These are phyloP conservation scores for Epichloe festucae DNA, from an alignment of 2,329 filamentous ascomycete genomes.

Conservation along the genomic window DNA sequence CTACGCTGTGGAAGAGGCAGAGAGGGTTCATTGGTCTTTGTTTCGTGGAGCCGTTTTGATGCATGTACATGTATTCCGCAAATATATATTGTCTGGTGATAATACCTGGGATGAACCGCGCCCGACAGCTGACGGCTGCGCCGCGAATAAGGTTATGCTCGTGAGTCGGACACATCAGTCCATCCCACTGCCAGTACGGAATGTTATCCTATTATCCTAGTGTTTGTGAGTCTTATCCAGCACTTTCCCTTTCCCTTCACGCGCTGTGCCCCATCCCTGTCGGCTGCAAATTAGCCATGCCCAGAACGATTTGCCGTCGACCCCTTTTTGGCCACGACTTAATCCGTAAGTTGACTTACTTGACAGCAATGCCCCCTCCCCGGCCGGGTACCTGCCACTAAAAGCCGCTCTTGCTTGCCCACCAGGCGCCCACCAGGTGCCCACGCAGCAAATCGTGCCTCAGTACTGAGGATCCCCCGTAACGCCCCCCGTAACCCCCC, in stretches of 20 bases:
- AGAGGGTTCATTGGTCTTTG: neutral
- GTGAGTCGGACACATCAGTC: neutral
- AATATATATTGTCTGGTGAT: too few relatives aligned
- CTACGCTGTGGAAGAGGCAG: neutral
- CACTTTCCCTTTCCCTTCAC: neutral
- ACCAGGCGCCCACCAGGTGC: constrained; percentile 1
- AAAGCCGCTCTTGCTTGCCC: constrained; percentile 1
- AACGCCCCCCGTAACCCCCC: neutral
- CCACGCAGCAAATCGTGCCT: neutral
- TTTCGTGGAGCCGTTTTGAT: neutral
- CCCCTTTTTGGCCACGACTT: neutral
- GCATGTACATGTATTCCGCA: too few relatives aligned
- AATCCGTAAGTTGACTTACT: neutral
- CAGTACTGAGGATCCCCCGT: neutral
- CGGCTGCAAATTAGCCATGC: neutral
- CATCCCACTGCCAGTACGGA: neutral
- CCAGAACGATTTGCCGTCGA: neutral
- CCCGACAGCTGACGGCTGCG: too few relatives aligned
- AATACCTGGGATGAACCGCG: too few relatives aligned
- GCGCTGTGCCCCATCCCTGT: neutral
- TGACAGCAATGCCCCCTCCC: neutral
- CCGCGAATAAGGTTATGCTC: too few relatives aligned
- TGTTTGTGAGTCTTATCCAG: too few relatives aligned
- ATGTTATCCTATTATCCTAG: too few relatives aligned
- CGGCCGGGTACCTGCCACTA: constrained; percentile 5